A percentile compares a stretch with the other conserved stretches of the same genome.
Evolutionary conservation across 768 basidiomycete genomes (phyloP).

Genomic region (Agaricus subrufescens): DNA sequence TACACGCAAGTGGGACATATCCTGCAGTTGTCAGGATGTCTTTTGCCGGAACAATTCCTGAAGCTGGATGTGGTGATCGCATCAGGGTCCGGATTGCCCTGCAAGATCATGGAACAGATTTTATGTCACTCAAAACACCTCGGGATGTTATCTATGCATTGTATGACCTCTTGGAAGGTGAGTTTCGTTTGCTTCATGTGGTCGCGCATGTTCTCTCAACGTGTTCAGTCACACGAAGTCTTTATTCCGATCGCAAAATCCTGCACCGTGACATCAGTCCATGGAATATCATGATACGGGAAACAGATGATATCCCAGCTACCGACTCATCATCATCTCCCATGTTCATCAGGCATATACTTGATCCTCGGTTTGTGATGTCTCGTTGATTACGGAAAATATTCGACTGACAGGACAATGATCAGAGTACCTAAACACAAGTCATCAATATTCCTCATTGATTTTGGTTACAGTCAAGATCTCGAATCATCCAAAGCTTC

Average conservation of each 20-base stretch:
- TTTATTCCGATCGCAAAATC: conserved; percentile 5
- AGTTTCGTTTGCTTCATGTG: not conserved
- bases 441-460: conserved; percentile 5
- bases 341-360: conserved; percentile 1
- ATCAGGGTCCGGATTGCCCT: not conserved
- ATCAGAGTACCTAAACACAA: not conserved
- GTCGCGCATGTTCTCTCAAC: not conserved
- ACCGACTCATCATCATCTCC: not conserved
- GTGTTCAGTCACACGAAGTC: conserved; percentile 2
- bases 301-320: not conserved
- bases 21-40: not conserved
- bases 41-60: not conserved
- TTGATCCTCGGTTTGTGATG: not conserved
- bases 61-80: not conserved
- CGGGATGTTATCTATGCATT: not conserved
- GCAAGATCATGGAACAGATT: not conserved
- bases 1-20: not conserved
- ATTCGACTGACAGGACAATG: not conserved
- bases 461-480: conserved; percentile 4
- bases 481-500: not conserved
- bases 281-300: not conserved
- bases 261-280: conserved; percentile 9
- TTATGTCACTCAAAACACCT: not conserved
- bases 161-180: conserved; percentile 12
- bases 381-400: not conserved